These are phyloP conservation scores for Thermothielavioides terrestris DNA, from an alignment of 495 filamentous ascomycete genomes.

Conservation along the genomic window DNA sequence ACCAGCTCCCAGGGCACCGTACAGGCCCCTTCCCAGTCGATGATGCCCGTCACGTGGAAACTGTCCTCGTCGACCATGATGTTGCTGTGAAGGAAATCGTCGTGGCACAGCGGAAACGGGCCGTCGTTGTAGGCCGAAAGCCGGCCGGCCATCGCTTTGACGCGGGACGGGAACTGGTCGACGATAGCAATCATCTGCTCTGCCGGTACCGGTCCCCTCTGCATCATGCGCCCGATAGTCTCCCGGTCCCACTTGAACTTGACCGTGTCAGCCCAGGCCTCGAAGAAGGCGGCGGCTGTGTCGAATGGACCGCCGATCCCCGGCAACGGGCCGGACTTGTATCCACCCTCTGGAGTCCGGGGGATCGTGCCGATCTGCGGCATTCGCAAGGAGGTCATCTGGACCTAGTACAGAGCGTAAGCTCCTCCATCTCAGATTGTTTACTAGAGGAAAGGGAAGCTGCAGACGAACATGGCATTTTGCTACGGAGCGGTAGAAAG, in stretches of 20 bases:
- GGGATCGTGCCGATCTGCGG: constrained; percentile 13
- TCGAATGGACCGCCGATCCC: constrained; percentile 20
- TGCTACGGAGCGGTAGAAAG: constrained; percentile 12
- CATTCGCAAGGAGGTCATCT: constrained; percentile 11
- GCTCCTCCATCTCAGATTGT: not conserved
- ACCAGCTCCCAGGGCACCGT: constrained; percentile 22
- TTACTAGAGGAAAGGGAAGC: not conserved
- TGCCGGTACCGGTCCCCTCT: not conserved
- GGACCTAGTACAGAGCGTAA: constrained; percentile 7
- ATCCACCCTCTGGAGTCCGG: constrained; percentile 8
- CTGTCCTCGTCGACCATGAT: constrained; percentile 25
- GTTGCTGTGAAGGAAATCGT: constrained; percentile 29
- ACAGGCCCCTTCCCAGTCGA: constrained; percentile 31
- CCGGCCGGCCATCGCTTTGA: constrained; percentile 11
- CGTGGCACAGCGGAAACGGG: constrained; percentile 23
- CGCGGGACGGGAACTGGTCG: constrained; percentile 9
- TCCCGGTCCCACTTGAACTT: constrained; percentile 10
- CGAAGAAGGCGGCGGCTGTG: constrained; percentile 16
- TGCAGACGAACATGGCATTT: constrained; percentile 1
- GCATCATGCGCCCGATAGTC: constrained; percentile 2
- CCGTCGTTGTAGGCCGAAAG: constrained; percentile 12
- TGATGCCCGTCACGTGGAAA: constrained; percentile 24
- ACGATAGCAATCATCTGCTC: constrained; percentile 11
- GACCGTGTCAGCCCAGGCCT: constrained; percentile 11
- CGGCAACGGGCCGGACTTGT: constrained; percentile 14